These are phyloP conservation scores for Tripterygium wilfordii DNA, from an alignment of 177 flowering plant species.

Conservation along the genomic window DNA sequence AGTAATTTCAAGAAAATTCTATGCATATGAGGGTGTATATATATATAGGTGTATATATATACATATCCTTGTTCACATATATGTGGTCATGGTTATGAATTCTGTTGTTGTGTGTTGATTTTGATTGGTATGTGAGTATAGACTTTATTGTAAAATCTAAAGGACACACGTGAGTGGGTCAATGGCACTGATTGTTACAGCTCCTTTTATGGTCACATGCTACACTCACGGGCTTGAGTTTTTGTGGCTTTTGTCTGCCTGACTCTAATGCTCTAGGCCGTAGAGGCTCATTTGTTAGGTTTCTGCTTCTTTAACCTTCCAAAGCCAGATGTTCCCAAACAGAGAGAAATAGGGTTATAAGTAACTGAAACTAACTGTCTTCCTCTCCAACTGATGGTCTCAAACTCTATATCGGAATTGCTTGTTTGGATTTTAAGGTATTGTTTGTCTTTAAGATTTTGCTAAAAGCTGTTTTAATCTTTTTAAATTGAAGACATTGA, in stretches of 20 bases:
- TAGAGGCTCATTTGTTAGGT: too few relatives aligned
- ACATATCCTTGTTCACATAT: neutral
- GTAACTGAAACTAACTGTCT: too few relatives aligned
- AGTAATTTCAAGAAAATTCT: too few relatives aligned
- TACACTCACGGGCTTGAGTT: conserved; percentile 55
- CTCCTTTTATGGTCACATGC: conserved; percentile 71
- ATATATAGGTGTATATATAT: too few relatives aligned
- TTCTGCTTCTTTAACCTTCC: neutral
- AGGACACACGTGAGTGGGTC: conserved; percentile 51
- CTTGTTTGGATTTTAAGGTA: too few relatives aligned
- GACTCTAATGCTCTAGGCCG: conserved; percentile 17
- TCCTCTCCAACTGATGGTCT: too few relatives aligned
- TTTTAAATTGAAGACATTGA: too few relatives aligned
- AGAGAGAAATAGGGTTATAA: neutral
- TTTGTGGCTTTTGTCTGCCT: conserved; percentile 42
- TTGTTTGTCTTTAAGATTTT: too few relatives aligned
- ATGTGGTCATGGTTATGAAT: neutral
- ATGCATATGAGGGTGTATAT: too few relatives aligned
- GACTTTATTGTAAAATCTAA: conserved; percentile 20
- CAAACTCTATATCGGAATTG: too few relatives aligned
- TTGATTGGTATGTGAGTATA: neutral
- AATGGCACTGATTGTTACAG: conserved; percentile 62
- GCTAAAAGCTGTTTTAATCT: too few relatives aligned
- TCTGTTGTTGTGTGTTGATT: neutral
- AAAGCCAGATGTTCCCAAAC: neutral